phyloP scores from a whole-genome alignment of 306 rosid genomes.

The Glycine soja region DNA sequence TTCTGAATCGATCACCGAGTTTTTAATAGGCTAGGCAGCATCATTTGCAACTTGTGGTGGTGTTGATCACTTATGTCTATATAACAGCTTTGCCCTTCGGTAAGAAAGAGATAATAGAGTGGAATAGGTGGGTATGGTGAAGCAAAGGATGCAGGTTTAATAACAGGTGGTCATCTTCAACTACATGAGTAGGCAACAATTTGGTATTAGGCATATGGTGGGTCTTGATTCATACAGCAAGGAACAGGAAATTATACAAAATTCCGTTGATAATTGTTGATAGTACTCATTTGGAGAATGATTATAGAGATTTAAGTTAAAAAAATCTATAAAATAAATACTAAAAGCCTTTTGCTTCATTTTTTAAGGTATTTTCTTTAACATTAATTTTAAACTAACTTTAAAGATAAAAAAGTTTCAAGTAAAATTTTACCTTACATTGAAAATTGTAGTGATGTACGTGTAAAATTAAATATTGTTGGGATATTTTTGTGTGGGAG shows the following conservation, averaged over 20 bases:
- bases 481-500: slow-evolving; percentile 5
- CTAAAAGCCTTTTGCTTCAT: no score
- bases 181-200: not conserved
- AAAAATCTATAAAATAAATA: no score
- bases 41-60: not conserved
- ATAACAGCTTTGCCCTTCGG: not conserved
- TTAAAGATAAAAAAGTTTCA: no score
- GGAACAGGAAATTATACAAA: no score
- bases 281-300: no score
- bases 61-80: not conserved
- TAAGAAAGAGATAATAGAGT: not conserved
- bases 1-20: no score
- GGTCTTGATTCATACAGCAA: not conserved
- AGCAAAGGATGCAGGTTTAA: not conserved
- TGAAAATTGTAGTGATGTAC: not conserved
- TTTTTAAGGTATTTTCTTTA: not conserved
- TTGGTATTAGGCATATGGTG: not conserved
- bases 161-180: no score
- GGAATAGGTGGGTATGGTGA: not conserved
- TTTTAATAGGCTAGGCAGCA: not conserved
- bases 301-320: no score
- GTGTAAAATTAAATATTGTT: not conserved
- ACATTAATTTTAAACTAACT: not conserved
- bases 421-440: not conserved
- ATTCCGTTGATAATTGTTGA: no score